Conservation (phyloP, 164 flowering plant genomes). For the Vitis cinerea region DNA sequence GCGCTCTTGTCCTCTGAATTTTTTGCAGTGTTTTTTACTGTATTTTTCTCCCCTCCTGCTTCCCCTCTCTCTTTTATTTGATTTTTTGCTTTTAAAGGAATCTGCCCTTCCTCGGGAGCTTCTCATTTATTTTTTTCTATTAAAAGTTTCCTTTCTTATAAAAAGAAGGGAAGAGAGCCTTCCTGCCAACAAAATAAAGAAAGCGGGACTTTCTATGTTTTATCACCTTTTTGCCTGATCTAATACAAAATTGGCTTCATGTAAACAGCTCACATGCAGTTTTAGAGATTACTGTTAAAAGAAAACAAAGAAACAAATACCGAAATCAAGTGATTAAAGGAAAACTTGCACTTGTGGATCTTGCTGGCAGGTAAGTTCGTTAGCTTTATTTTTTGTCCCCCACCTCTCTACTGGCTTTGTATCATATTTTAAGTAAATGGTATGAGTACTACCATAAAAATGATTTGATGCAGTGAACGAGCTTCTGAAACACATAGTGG, state of each 20-base stretch:
- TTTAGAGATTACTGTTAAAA: constrained; percentile 73
- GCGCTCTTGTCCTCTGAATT: too few relatives aligned
- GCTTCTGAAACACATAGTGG: constrained; percentile 89
- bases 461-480: constrained; percentile 62
- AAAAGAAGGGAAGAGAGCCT: too few relatives aligned
- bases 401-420: not conserved
- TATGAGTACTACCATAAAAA: not conserved
- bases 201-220: not conserved
- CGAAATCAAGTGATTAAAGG: constrained; percentile 71
- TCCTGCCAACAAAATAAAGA: too few relatives aligned
- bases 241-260: constrained; percentile 5
- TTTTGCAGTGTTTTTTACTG: too few relatives aligned
- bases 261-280: constrained; percentile 83
- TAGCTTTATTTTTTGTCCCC: constrained; percentile 5
- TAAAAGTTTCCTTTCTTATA: too few relatives aligned
- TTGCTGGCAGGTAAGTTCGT: constrained; percentile 69
- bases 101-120: too few relatives aligned
- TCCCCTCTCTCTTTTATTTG: too few relatives aligned
- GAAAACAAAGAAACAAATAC: constrained; percentile 64
- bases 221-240: constrained; percentile 5
- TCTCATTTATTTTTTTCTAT: too few relatives aligned
- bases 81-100: too few relatives aligned
- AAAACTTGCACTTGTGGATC: constrained; percentile 94
- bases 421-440: not conserved
- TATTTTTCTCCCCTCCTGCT: too few relatives aligned